phyloP scores from a whole-genome alignment of 148 eudicot genomes.

The Dysphania ambrosioides region DNA sequence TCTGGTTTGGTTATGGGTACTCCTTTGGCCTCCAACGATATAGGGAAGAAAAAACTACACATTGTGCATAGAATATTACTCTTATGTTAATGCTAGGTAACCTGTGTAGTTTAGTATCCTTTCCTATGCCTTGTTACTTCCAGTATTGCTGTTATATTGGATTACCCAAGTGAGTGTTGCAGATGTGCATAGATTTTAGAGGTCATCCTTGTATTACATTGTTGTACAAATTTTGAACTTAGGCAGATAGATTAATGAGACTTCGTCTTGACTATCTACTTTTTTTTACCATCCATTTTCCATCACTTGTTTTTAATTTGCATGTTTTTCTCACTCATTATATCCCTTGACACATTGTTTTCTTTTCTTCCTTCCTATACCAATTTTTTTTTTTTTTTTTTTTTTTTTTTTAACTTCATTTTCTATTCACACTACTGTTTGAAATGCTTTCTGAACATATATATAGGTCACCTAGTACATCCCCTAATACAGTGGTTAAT shows the following conservation, averaged over 20 bases:
- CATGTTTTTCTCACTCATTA: no score
- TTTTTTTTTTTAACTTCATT: no score
- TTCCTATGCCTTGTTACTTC: not conserved
- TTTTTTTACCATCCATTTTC: no score
- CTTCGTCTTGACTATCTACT: no score
- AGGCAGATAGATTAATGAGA: conserved; percentile 6
- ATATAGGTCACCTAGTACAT: no score
- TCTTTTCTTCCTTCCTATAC: no score
- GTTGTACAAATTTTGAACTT: conserved; percentile 26
- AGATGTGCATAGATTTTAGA: conserved; percentile 19
- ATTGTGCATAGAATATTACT: conserved; percentile 29
- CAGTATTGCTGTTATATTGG: not conserved
- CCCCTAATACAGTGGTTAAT: no score
- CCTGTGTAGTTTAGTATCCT: conserved; percentile 4
- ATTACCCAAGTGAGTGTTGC: conserved; percentile 2
- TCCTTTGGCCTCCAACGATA: conserved; percentile 4
- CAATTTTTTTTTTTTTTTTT: no score
- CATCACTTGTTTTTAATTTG: no score
- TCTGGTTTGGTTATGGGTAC: not conserved
- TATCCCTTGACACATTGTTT: no score
- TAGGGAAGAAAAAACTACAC: conserved; percentile 4
- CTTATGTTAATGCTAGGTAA: conserved; percentile 9
- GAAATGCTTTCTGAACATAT: no score
- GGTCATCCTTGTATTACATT: not conserved
- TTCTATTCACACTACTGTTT: no score